Conservation (phyloP, 257 asterid species). For the Paraleonurus japonicus region DNA sequence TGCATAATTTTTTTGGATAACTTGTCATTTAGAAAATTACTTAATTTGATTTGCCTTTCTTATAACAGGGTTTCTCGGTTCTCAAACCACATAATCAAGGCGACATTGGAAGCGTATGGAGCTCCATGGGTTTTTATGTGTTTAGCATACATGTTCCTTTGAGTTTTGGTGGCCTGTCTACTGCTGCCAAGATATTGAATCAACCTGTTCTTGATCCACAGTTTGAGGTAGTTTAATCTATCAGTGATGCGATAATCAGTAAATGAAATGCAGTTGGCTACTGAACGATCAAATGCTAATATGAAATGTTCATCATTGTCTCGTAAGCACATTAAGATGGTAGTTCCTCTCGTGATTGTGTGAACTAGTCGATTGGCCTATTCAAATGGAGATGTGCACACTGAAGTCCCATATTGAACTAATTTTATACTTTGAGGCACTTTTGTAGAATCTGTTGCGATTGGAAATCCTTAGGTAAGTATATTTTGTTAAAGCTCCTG, state of each 20-base stretch:
- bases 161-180: conserved; percentile 85
- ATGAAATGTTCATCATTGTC: not conserved
- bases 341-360: not conserved
- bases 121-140: conserved; percentile 68
- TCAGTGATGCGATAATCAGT: not conserved
- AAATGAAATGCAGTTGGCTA: conserved; percentile 8
- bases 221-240: conserved; percentile 36
- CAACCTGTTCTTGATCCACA: conserved; percentile 61
- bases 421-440: not conserved
- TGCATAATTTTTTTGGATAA: conserved; percentile 6
- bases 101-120: conserved; percentile 64
- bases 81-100: conserved; percentile 45
- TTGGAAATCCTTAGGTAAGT: not conserved
- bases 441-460: not conserved
- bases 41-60: conserved; percentile 3
- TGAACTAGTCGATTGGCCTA: conserved; percentile 11
- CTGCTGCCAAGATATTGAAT: conserved; percentile 52
- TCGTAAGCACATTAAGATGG: too few relatives aligned
- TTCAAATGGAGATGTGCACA: not conserved
- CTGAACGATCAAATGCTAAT: not conserved
- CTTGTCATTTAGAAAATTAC: not conserved
- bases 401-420: not conserved
- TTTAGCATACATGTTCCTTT: conserved; percentile 81
- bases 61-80: conserved; percentile 68
- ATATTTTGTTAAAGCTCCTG: not conserved